Percentiles rank a stretch among this genome's conserved stretches.
These are phyloP conservation scores for Diutina sp. DNA, from an alignment of 1,139 yeast species.

Conservation along the genomic window DNA sequence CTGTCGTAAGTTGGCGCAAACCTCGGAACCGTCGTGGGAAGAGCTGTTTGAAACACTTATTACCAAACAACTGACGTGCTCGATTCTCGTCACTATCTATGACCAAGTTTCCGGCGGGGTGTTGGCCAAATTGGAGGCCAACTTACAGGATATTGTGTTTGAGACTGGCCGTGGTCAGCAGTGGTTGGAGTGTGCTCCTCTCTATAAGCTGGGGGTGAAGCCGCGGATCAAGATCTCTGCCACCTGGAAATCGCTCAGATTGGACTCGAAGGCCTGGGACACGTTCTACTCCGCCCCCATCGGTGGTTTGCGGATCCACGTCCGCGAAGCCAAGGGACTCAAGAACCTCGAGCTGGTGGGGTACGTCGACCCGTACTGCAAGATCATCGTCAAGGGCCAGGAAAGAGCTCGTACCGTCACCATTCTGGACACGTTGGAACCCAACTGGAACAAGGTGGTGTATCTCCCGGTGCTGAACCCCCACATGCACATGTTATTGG, in stretches of 20 bases:
- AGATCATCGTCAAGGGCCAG: slow-evolving; percentile 44
- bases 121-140: slow-evolving; percentile 41
- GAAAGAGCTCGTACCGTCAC: slow-evolving; percentile 42
- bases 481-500: slow-evolving; percentile 44
- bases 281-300: slow-evolving; percentile 41
- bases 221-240: slow-evolving; percentile 44
- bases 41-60: slow-evolving; percentile 48
- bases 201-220: slow-evolving; percentile 17
- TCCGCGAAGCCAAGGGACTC: slow-evolving; percentile 41
- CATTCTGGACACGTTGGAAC: slow-evolving; percentile 42
- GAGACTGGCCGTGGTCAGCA: slow-evolving; percentile 41
- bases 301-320: slow-evolving; percentile 51
- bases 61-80: slow-evolving; percentile 44
- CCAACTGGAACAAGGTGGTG: slow-evolving; percentile 43
- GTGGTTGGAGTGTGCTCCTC: slow-evolving; percentile 33
- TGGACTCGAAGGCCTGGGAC: slow-evolving; percentile 30
- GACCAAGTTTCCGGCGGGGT: slow-evolving; percentile 38
- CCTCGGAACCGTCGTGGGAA: slow-evolving; percentile 65
- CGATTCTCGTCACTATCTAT: slow-evolving; percentile 40
- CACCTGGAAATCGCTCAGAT: slow-evolving; percentile 59
- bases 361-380: slow-evolving; percentile 61
- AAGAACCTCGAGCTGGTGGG: slow-evolving; percentile 55
- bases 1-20: slow-evolving; percentile 49
- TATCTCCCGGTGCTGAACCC: slow-evolving; percentile 53
- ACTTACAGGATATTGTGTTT: slow-evolving; percentile 41